Evolutionary conservation across 495 filamentous ascomycete species (phyloP), one percentile per base, ranked within the genome.

Genomic region (Trichocladium uniseriatum): DNA sequence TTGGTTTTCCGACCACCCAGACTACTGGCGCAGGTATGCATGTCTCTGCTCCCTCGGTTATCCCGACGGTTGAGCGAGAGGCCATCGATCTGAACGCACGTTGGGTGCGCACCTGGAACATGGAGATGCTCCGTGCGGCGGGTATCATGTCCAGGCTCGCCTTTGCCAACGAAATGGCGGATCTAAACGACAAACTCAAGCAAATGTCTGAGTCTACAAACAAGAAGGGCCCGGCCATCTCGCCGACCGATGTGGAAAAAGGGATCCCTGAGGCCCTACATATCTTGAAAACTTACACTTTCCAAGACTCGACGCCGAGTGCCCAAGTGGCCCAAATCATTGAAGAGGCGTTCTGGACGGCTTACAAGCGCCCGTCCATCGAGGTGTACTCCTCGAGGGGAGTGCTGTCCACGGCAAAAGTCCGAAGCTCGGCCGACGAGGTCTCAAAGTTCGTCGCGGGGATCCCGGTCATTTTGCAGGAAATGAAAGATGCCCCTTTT

Each of bases 61-160:
- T 99, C 53, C 94, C 94, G 3, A 99, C 94, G 0, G 94, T 97
- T n/a, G 94, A 99, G 69, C 80, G 94, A 47, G 94, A 99, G 65
- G 89, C 84, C 43, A 94, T 97, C 38, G 94, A 99, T 61, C 74
- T 99, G 44, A 97, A 97, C 66, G 92, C 94, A 37, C 82, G 89
- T 40, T 89, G 84, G 70, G 89, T 99, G 18, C 83, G 86, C 36
- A 86, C 81, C 27, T 99, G 94, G 94, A 99, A 99, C 61, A 69
- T 83, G n/a, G 94, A 96, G 61, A 86, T 99, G 80, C 70, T 99
- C 16, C 79, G 91, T 36, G 83, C 87, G 14, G 87, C 91, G 20
- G 94, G 94, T 49, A 87, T 97, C 53, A 81, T 94, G 47, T 82
- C 88, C 49, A 80, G 94, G 18, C 80, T 99, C 45, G 86, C 87